phyloP scores from a whole-genome alignment of 2,329 filamentous ascomycete genomes.

The Bipolaris victoriae region DNA sequence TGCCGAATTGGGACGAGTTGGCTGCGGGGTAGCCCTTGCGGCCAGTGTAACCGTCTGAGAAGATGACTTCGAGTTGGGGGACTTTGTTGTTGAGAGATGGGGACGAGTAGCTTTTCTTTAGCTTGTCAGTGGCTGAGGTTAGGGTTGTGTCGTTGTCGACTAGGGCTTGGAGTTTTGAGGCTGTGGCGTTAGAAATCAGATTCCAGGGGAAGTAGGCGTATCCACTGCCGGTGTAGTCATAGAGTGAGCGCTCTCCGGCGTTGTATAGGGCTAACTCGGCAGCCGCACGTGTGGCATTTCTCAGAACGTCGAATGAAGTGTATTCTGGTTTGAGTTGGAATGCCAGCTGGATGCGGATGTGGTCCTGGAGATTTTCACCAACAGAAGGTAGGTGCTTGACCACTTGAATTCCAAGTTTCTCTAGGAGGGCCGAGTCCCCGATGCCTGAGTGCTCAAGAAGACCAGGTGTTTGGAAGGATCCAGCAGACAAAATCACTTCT shows the following conservation, averaged over 20 bases:
- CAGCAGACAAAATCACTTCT: conserved; percentile 39
- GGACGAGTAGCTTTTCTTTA: conserved; percentile 44
- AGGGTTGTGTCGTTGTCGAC: conserved; percentile 34
- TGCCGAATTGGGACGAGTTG: conserved; percentile 36
- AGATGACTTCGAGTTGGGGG: conserved; percentile 54
- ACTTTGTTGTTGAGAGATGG: conserved; percentile 39
- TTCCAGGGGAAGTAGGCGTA: conserved; percentile 55
- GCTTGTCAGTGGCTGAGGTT: conserved; percentile 23
- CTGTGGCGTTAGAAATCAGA: conserved; percentile 44
- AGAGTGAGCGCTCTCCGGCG: conserved; percentile 42
- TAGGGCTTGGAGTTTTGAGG: conserved; percentile 38
- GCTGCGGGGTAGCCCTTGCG: conserved; percentile 42
- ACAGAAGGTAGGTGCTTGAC: conserved; percentile 29
- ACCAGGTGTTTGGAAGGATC: conserved; percentile 34
- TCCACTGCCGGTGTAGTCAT: conserved; percentile 51
- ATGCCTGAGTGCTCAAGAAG: conserved; percentile 38
- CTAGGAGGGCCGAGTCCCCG: conserved; percentile 24
- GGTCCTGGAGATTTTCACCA: conserved; percentile 44
- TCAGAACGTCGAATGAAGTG: conserved; percentile 32
- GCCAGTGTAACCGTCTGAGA: conserved; percentile 56
- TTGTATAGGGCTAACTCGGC: conserved; percentile 50
- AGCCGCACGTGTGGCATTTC: conserved; percentile 43
- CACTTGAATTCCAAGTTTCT: conserved; percentile 26
- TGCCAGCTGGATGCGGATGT: conserved; percentile 36
- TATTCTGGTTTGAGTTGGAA: conserved; percentile 33